These are phyloP conservation scores for Eutypa lata DNA, from an alignment of 2,329 filamentous ascomycete genomes.

Conservation along the genomic window DNA sequence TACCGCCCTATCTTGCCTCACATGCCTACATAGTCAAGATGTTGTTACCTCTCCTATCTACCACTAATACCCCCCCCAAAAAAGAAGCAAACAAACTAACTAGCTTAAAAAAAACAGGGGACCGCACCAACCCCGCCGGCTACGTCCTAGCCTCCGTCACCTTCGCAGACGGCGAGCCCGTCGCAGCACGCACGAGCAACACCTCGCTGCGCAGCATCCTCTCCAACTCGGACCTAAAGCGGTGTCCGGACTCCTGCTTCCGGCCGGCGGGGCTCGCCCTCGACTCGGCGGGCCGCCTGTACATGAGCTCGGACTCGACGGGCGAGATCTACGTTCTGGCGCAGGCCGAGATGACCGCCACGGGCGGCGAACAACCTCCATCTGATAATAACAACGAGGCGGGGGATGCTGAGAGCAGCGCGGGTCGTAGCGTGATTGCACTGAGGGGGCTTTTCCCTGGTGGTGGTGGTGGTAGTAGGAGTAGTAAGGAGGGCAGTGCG, in stretches of 20 bases:
- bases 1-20: no score
- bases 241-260: constrained; percentile 58
- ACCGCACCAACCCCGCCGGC: constrained; percentile 39
- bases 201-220: constrained; percentile 51
- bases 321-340: constrained; percentile 63
- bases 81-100: constrained; percentile 6
- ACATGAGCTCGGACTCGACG: constrained; percentile 59
- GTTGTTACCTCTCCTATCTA: not conserved
- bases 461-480: no score
- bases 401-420: not conserved
- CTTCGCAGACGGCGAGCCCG: constrained; percentile 43
- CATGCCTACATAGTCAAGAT: no score
- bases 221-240: constrained; percentile 47
- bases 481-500: not conserved
- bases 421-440: not conserved
- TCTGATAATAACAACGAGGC: not conserved
- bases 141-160: constrained; percentile 41
- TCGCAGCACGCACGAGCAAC: constrained; percentile 37
- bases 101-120: constrained; percentile 27
- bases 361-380: not conserved
- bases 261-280: constrained; percentile 58
- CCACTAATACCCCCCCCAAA: no score
- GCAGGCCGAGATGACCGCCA: constrained; percentile 15
- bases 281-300: constrained; percentile 52
- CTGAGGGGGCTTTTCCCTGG: not conserved